Evolutionary conservation across 805 yeast genomes (phyloP), one percentile per base, ranked within the genome.

Genomic region (Saccharomycopsis babjevae): DNA sequence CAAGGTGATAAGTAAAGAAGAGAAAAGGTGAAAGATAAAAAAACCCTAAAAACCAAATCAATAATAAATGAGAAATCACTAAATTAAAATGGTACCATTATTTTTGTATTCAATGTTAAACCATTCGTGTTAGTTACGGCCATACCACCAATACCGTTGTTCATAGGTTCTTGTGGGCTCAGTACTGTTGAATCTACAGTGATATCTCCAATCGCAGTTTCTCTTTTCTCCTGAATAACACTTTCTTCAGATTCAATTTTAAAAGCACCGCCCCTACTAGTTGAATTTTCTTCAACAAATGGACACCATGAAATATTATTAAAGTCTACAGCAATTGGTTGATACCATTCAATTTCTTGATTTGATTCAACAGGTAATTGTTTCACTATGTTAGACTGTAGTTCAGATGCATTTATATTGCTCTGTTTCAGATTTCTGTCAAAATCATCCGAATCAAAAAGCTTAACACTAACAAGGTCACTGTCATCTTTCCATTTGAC

Each of bases 161-260:
- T 54, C 16, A 65, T 62, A 2, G 74, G 71, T 54, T 71, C 72
- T 8, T 59, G 56, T 10, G 72, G 70, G 8, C 63, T 54, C 10
- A 40, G 32, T 1, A 70, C 69, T 34, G 63, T 67, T 50, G 62
- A 66, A 1, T 60, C 61, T 1, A 59, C 62, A 3, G 67, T 56
- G 1, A 65, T 68, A 38, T 66, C 66, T 7, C 65, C 66, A n/a
- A 66, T 67, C 5, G 28, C 50, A 1, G 60, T 42, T 56, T 70
- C 73, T 16, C 73, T 66, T 42, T 43, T 61, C 30, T 58, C 60
- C 59, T 69, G 73, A 18, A 56, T 59, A 20, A 25, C 60, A 11
- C 65, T 68, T 59, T 72, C 75, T 16, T 63, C 64, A 42, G 71
- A 66, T 10, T 62, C 66, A 8, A 72, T 68, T 16, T 55, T 60